Evolutionary conservation across 768 basidiomycete genomes (phyloP).

Genomic region (Boletellus ananiceps): DNA sequence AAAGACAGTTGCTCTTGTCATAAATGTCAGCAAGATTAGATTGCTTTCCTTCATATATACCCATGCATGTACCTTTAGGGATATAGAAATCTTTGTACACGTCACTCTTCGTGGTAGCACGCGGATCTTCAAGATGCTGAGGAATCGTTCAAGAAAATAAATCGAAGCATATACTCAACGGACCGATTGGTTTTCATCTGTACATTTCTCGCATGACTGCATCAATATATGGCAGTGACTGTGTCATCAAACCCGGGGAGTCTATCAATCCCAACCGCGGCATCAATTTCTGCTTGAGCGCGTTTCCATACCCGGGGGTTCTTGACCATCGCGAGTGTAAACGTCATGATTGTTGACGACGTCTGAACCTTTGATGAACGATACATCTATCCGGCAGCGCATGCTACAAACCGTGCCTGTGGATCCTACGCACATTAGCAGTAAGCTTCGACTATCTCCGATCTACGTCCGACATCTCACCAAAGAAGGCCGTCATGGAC

Average conservation of each 20-base stretch:
- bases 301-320: slow-evolving; percentile 10
- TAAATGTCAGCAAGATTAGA: neutral
- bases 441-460: neutral
- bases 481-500: slow-evolving; percentile 9
- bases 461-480: neutral
- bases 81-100: slow-evolving; percentile 16
- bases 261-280: slow-evolving; percentile 1
- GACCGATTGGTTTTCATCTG: slow-evolving; percentile 13
- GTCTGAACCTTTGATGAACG: slow-evolving; percentile 5
- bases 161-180: slow-evolving; percentile 4
- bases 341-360: neutral
- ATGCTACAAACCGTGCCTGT: slow-evolving; percentile 6
- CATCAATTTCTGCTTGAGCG: slow-evolving; percentile 11
- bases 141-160: neutral
- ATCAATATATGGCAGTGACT: slow-evolving; percentile 15
- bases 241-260: slow-evolving; percentile 18
- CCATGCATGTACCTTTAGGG: slow-evolving; percentile 10
- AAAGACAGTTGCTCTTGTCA: neutral
- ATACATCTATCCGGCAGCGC: neutral
- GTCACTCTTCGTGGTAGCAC: slow-evolving; percentile 8
- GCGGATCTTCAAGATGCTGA: slow-evolving; percentile 3
- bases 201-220: slow-evolving; percentile 16
- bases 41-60: neutral
- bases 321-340: slow-evolving; percentile 12
- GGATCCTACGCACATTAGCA: neutral